Conservation (phyloP, 148 eudicot genomes). For the Diospyros lotus region DNA sequence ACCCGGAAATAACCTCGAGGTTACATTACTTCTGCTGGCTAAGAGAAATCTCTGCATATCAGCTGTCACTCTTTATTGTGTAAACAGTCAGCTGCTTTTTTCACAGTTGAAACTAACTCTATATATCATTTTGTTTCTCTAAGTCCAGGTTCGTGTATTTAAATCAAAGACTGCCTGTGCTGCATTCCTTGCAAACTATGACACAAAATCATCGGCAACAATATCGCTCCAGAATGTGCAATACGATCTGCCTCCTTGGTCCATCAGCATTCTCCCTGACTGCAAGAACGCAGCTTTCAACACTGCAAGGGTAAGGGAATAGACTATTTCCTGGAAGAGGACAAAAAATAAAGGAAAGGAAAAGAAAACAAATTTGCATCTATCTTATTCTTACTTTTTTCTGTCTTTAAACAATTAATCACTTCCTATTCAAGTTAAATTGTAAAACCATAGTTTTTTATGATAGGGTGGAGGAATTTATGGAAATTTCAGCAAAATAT, state of each 20-base stretch:
- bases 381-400: neutral
- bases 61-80: neutral
- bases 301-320: constrained; percentile 67
- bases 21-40: neutral
- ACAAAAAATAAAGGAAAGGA: neutral
- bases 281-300: constrained; percentile 81
- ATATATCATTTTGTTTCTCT: neutral
- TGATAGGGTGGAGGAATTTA: too few relatives aligned
- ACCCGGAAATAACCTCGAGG: constrained; percentile 80
- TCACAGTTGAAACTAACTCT: neutral
- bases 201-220: constrained; percentile 45
- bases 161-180: constrained; percentile 61
- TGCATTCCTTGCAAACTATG: constrained; percentile 84
- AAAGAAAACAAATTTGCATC: neutral
- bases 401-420: too few relatives aligned
- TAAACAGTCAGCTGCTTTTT: neutral
- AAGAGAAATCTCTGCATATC: neutral
- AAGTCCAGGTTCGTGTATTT: constrained; percentile 59
- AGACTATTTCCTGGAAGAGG: neutral
- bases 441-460: too few relatives aligned
- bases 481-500: too few relatives aligned
- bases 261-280: constrained; percentile 85
- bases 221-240: constrained; percentile 47
- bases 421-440: too few relatives aligned
- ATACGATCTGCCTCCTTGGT: constrained; percentile 88